Percentiles rank a stretch among this genome's conserved stretches.
Evolutionary conservation across 2,329 filamentous ascomycete genomes (phyloP).

Genomic region (Stachybotrys elegans): DNA sequence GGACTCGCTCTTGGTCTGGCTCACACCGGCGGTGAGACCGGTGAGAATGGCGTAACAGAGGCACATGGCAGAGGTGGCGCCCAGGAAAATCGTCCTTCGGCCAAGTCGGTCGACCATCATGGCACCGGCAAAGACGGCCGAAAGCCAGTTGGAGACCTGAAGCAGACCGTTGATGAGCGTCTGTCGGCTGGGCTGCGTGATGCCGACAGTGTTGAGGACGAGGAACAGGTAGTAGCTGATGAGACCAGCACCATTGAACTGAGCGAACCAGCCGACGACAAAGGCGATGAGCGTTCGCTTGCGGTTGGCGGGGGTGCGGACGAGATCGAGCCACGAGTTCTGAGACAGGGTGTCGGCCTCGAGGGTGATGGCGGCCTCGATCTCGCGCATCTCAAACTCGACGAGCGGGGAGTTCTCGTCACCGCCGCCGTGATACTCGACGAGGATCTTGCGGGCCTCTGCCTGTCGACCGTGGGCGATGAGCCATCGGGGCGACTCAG

Average conservation of each 20-base stretch:
- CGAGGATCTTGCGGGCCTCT: conserved; percentile 31
- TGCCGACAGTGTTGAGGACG: conserved; percentile 1
- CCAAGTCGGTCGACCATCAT: conserved; percentile 1
- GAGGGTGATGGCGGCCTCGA: conserved; percentile 26
- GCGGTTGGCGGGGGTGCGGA: conserved; percentile 29
- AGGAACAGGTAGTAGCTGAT: conserved; percentile 2
- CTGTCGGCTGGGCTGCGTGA: background rate
- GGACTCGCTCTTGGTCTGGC: background rate
- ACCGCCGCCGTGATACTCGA: conserved; percentile 35
- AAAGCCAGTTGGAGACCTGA: conserved; percentile 1
- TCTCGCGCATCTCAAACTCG: conserved; percentile 34
- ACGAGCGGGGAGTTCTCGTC: conserved; percentile 34
- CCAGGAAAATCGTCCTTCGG: background rate
- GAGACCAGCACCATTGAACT: background rate
- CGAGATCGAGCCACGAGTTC: conserved; percentile 31
- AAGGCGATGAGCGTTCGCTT: conserved; percentile 9
- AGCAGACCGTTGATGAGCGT: conserved; percentile 1
- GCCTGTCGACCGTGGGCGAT: conserved; percentile 25
- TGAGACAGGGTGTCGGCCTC: conserved; percentile 25
- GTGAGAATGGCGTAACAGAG: background rate
- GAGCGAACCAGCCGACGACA: conserved; percentile 2
- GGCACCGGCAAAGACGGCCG: conserved; percentile 1
- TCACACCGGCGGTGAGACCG: background rate
- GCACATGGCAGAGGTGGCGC: background rate
- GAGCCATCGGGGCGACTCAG: conserved; percentile 23